Evolutionary conservation across 495 filamentous ascomycete genomes (phyloP).

Genomic region (Apodospora peruviana): DNA sequence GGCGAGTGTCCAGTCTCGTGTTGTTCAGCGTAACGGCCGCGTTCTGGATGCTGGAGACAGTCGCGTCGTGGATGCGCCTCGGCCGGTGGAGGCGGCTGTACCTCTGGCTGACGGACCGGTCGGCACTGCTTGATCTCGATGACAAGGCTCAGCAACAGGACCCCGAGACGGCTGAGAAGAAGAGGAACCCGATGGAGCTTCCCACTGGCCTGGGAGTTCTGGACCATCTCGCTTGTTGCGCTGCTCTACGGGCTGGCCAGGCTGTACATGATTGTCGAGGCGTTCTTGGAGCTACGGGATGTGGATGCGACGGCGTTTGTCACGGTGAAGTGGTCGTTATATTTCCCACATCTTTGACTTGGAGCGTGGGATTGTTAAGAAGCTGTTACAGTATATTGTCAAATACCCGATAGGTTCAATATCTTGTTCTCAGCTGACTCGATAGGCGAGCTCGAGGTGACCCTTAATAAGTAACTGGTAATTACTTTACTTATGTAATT

Average conservation of each 20-base stretch:
- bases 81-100: constrained; percentile 8
- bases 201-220: constrained; percentile 12
- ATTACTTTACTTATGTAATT: too few species aligned
- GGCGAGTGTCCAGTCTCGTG: constrained; percentile 14
- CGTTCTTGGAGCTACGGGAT: constrained; percentile 6
- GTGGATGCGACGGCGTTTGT: constrained; percentile 7
- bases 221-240: constrained; percentile 7
- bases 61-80: constrained; percentile 7
- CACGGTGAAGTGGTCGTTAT: constrained; percentile 2
- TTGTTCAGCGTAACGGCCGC: constrained; percentile 6
- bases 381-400: too few species aligned
- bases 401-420: too few species aligned
- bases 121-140: not conserved
- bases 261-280: constrained; percentile 6
- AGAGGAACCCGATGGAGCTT: not conserved
- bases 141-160: not conserved
- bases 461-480: too few species aligned
- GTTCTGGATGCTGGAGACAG: constrained; percentile 13
- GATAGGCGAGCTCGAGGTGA: too few species aligned
- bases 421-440: too few species aligned
- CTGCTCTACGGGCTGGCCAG: constrained; percentile 9
- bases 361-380: too few species aligned
- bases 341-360: constrained; percentile 8
- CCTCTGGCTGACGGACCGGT: constrained; percentile 1
- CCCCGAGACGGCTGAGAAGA: not conserved